These are phyloP conservation scores for Mortierella sp. DNA, from an alignment of 371 early-diverging fungal species.

Conservation along the genomic window DNA sequence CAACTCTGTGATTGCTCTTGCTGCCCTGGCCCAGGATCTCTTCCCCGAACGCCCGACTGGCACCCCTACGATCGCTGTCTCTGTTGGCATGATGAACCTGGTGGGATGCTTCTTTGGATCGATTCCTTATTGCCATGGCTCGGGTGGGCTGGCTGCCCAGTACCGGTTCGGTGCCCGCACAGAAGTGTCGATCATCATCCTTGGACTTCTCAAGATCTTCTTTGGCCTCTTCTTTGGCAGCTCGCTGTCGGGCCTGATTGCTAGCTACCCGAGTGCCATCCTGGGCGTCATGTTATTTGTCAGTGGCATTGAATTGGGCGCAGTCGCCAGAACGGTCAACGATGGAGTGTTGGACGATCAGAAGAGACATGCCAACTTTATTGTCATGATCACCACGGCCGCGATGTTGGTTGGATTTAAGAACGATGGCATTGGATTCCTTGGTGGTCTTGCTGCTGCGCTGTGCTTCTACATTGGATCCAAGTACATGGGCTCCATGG, in stretches of 20 bases:
- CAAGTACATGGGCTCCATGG: conserved; percentile 39
- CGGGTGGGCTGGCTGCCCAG: conserved; percentile 94
- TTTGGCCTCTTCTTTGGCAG: conserved; percentile 86
- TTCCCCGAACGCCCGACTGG: conserved; percentile 79
- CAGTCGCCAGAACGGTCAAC: conserved; percentile 73
- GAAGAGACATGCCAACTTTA: conserved; percentile 72
- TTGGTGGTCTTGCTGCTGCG: conserved; percentile 66
- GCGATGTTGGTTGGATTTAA: conserved; percentile 80
- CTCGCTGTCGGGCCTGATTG: conserved; percentile 79
- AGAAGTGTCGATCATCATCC: conserved; percentile 80
- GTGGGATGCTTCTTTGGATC: conserved; percentile 90
- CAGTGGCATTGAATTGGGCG: conserved; percentile 83
- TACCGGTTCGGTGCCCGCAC: conserved; percentile 94
- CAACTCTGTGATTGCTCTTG: conserved; percentile 87
- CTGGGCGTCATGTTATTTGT: conserved; percentile 91
- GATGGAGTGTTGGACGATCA: conserved; percentile 57
- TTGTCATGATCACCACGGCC: conserved; percentile 76
- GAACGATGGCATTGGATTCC: conserved; percentile 89
- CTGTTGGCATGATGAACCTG: conserved; percentile 89
- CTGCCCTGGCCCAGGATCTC: conserved; percentile 84
- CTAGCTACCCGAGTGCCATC: conserved; percentile 80
- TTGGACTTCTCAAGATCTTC: conserved; percentile 82
- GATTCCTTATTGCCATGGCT: conserved; percentile 88
- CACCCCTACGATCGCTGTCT: conserved; percentile 69
- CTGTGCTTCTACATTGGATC: conserved; percentile 32